Base-by-base conservation (phyloP, 1,284 basidiomycete genomes). In the Hortiboletus rubellus region DNA sequence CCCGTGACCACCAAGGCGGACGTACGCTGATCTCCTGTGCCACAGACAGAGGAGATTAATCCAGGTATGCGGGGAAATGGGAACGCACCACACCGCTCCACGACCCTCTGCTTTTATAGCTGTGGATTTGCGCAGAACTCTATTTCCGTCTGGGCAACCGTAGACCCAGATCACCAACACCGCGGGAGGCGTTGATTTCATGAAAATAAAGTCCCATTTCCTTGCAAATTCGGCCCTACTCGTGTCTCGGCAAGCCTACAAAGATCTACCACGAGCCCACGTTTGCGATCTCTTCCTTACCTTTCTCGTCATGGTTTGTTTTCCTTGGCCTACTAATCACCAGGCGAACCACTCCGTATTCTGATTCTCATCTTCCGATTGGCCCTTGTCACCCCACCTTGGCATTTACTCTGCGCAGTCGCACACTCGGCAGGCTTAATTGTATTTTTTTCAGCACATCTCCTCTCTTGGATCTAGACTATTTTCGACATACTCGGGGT, bases 271-370 rank as follows among this genome's bases (percentile, higher is more conserved):
- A 42, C 55, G 11, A 50, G 50, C 44, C 22, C 54, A 44, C 46
- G 22, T 50, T 45, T 50, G 34, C 54, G 69, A 70, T 63, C 66
- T 61, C 45, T 30, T 40, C 40, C 56, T 63, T 59, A 33, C 66
- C 65, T 69, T 74, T 77, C 70, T 70, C 59, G 71, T 74, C 60
- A 66, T 44, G 45, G 44, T 51, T 54, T 61, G 50, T 55, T 66
- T 66, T 69, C 66, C 59, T 70, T 66, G 66, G 56, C 74, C 73
- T 77, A 75, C 78, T 76, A 68, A 71, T 73, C 72, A 63, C 62
- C 60, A 69, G 64, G 61, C 63, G 60, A 66, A 72, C 72, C 76
- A 72, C 67, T 70, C 76, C 75, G 71, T 73, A 63, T 59, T 68
- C 61, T 67, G 54, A 54, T 57, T 47, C 59, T 24, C 49, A 18